phyloP scores from a whole-genome alignment of 768 basidiomycete genomes.

The Cantharellus anzutake region DNA sequence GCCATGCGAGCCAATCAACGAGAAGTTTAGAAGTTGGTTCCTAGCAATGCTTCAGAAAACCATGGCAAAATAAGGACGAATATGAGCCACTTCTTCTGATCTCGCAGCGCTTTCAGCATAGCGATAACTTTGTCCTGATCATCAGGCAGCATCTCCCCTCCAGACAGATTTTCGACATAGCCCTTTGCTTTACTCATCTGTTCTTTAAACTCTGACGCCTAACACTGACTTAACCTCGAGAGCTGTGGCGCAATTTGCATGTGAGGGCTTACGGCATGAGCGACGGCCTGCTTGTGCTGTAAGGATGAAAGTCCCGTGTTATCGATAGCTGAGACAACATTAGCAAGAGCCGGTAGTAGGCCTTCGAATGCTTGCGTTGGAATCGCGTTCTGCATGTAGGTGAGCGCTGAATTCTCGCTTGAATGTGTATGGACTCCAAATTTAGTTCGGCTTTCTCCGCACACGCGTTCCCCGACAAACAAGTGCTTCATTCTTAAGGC shows the following conservation, averaged over 20 bases:
- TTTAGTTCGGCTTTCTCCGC: too few relatives aligned
- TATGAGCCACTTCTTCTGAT: slow-evolving; percentile 36
- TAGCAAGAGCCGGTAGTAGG: slow-evolving; percentile 9
- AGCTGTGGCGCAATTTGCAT: background rate
- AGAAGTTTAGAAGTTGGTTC: too few relatives aligned
- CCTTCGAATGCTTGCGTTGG: slow-evolving; percentile 6
- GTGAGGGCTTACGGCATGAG: slow-evolving; percentile 2
- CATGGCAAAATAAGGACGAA: too few relatives aligned
- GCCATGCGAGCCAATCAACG: too few relatives aligned
- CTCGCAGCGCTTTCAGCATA: slow-evolving; percentile 44
- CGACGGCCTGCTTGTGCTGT: slow-evolving; percentile 4
- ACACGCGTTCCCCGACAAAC: too few relatives aligned
- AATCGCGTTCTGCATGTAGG: background rate
- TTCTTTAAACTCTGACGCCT: slow-evolving; percentile 60
- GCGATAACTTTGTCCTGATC: slow-evolving; percentile 55
- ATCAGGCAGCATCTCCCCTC: slow-evolving; percentile 47
- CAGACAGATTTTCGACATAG: slow-evolving; percentile 37
- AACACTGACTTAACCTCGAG: background rate
- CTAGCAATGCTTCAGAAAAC: too few relatives aligned
- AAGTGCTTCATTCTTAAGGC: too few relatives aligned
- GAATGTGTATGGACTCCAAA: background rate
- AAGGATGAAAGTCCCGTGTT: slow-evolving; percentile 1
- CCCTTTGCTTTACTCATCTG: slow-evolving; percentile 39
- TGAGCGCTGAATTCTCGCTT: background rate
- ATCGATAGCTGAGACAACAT: slow-evolving; percentile 4